Base-by-base conservation (phyloP, 305 asterid genomes). In the Fraxinus albicans region DNA sequence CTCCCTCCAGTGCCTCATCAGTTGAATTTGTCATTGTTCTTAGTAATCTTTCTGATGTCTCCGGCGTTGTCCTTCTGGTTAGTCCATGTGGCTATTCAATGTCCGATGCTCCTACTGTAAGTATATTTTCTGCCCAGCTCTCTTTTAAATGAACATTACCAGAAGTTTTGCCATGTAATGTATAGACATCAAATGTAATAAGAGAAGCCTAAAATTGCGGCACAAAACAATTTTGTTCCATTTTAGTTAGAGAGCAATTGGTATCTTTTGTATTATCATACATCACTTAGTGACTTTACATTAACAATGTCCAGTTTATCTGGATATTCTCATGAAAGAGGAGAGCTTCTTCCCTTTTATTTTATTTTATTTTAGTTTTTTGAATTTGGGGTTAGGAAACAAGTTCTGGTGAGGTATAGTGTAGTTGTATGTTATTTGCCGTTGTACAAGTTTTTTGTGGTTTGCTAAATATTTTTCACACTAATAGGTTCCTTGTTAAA, bases 1-100 rank as follows among this genome's bases (percentile, higher is more conserved):
- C 99, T 89, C 96, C 98, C 4, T 80, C 95, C 13, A 90, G 86
- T 88, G 84, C 85, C 84, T 88, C 99, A 15, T 87, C 98, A 27
- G 94, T 90, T 88, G 99, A 96, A 79, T 89, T 95, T 88, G 97
- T 88, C 76, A 89, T 95, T 83, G 98, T 90, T 80, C 99, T 96
- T 25, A 76, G 91, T 53, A 91, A 92, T 86, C 85, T 89, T 74
- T 96, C 98, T 81, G 97, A 92, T 91, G 99, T 96, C 85, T 87
- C 95, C 23, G 98, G 96, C 87, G 97, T 92, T 79, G 89, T 91
- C 84, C 95, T 96, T 83, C 84, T 96, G 58, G 94, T 95, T 81
- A 95, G 98, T 89, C 93, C 97, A 73, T 95, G 98, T 89, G 98
- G 99, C 88, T 96, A 91, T 90, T 95, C 97, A 19, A 81, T 88